A percentile compares a stretch with the other conserved stretches of the same genome.
Evolutionary conservation across 352 stramenopile species (phyloP).

Genomic region (Phytophthora colocasiae): DNA sequence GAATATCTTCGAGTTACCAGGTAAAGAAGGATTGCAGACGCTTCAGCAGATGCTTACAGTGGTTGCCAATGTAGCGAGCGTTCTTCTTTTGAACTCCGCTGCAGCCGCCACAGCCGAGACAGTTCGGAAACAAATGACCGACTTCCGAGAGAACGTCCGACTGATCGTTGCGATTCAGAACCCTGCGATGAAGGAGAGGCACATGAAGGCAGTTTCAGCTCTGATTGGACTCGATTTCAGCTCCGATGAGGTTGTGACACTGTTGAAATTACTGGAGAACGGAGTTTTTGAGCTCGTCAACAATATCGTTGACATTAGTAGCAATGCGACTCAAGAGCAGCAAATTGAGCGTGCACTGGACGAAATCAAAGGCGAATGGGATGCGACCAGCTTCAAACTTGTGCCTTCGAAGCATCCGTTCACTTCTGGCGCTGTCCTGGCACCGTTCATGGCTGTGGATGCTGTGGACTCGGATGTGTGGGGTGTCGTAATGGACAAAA

Average conservation of each 20-base stretch:
- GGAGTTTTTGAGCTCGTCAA: constrained; percentile 62
- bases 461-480: neutral
- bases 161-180: constrained; percentile 76
- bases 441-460: constrained; percentile 3
- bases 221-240: constrained; percentile 63
- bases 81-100: constrained; percentile 61
- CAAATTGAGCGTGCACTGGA: constrained; percentile 61
- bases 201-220: constrained; percentile 63
- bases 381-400: constrained; percentile 50
- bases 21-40: constrained; percentile 50
- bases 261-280: constrained; percentile 79
- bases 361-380: constrained; percentile 63
- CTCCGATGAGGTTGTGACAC: constrained; percentile 58
- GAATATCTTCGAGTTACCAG: constrained; percentile 76
- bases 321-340: constrained; percentile 71
- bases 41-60: constrained; percentile 67
- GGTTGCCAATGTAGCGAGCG: constrained; percentile 61
- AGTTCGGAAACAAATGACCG: constrained; percentile 81
- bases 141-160: constrained; percentile 74
- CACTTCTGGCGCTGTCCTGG: constrained; percentile 6
- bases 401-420: constrained; percentile 32
- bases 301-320: constrained; percentile 66
- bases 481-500: constrained; percentile 41
- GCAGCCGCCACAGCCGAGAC: constrained; percentile 70
- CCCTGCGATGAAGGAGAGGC: constrained; percentile 66